Conservation (phyloP, 2,329 filamentous ascomycete species). For the Neopestalotiopsis sp. region DNA sequence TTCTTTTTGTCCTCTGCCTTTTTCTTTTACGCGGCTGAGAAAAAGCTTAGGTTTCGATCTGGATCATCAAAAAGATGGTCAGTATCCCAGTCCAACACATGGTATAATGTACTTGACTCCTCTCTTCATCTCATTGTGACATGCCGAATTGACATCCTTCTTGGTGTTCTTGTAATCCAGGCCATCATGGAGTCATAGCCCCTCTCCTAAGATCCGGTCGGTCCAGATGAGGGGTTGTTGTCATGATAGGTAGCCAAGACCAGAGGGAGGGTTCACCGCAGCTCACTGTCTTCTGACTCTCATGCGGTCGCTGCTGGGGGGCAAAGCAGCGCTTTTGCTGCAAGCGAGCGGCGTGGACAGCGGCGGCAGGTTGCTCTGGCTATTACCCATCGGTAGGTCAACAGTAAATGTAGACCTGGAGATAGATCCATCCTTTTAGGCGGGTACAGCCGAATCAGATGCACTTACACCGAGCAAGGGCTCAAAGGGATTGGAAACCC, state of each 20-base stretch:
- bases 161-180: not conserved
- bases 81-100: not conserved
- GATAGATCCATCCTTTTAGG: conserved; percentile 3
- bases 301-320: not conserved
- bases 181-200: not conserved
- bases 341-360: not conserved
- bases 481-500: not conserved
- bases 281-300: not conserved
- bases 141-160: not conserved
- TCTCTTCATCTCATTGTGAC: not conserved
- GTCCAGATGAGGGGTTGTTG: not conserved
- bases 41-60: not conserved
- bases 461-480: conserved; percentile 19
- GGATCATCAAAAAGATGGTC: not conserved
- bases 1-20: not conserved
- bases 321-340: not conserved
- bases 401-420: not conserved
- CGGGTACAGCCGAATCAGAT: conserved; percentile 14
- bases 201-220: not conserved
- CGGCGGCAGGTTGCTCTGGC: not conserved
- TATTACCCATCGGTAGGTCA: not conserved
- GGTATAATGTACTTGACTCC: not conserved
- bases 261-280: not conserved
- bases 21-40: not conserved
- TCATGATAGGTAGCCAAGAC: not conserved